These are phyloP conservation scores for Jackrogersella minutella DNA, from an alignment of 495 filamentous ascomycete species.

Conservation along the genomic window DNA sequence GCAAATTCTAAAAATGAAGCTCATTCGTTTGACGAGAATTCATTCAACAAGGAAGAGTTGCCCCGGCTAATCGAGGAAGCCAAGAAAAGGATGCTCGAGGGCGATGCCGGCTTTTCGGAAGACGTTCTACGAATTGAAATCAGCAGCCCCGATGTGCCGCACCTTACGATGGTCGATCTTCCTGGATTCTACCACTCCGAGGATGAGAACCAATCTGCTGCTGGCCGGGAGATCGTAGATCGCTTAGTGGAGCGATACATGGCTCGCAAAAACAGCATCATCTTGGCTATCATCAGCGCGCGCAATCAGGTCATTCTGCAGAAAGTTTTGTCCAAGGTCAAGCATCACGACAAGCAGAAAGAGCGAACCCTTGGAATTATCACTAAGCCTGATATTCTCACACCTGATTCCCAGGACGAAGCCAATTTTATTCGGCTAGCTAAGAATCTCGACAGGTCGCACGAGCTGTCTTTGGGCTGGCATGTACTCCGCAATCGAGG, in stretches of 20 bases:
- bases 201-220: constrained; percentile 52
- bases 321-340: constrained; percentile 53
- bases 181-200: constrained; percentile 65
- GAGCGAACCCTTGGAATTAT: constrained; percentile 66
- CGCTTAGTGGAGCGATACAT: constrained; percentile 68
- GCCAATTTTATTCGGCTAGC: constrained; percentile 56
- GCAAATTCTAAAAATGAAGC: constrained; percentile 36
- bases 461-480: constrained; percentile 66
- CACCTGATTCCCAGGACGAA: constrained; percentile 51
- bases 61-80: constrained; percentile 55
- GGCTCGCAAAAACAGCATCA: constrained; percentile 60
- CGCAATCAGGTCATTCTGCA: constrained; percentile 60
- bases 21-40: constrained; percentile 41
- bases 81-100: constrained; percentile 46
- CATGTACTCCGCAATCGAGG: constrained; percentile 70
- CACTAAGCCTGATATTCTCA: constrained; percentile 63
- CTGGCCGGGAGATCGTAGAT: constrained; percentile 57
- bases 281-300: constrained; percentile 65
- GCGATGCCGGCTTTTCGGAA: constrained; percentile 55
- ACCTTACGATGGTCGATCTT: constrained; percentile 73
- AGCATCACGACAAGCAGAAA: constrained; percentile 53
- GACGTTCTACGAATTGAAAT: constrained; percentile 73
- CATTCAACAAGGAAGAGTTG: constrained; percentile 49
- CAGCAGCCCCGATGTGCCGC: constrained; percentile 62
- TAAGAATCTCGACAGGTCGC: constrained; percentile 59